Percentiles rank a stretch among this genome's conserved stretches.
phyloP scores from a whole-genome alignment of 164 flowering plant species.

The Vitis riparia region DNA sequence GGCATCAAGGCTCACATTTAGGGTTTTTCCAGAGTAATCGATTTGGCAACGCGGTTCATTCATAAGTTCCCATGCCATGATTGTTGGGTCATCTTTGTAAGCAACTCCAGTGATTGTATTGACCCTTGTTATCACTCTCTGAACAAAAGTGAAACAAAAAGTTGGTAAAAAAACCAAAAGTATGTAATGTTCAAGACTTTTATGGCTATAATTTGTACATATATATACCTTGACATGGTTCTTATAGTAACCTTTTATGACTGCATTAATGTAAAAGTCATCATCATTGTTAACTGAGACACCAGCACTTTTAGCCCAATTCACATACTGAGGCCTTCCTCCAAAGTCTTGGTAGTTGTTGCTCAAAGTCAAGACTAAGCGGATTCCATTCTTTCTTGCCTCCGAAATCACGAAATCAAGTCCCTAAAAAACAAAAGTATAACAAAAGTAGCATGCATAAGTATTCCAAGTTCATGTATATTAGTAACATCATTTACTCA shows the following conservation, averaged over 20 bases:
- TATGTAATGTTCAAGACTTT: background rate
- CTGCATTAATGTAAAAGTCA: slow-evolving; percentile 39
- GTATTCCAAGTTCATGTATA: too few species aligned
- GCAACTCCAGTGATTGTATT: slow-evolving; percentile 37
- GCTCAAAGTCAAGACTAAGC: slow-evolving; percentile 32
- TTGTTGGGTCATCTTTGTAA: slow-evolving; percentile 46
- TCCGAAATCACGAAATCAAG: slow-evolving; percentile 54
- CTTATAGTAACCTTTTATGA: slow-evolving; percentile 32
- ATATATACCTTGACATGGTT: slow-evolving; percentile 37
- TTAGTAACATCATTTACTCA: too few species aligned
- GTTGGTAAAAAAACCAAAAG: background rate
- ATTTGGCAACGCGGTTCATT: slow-evolving; percentile 49
- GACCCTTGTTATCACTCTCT: slow-evolving; percentile 42
- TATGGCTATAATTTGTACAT: too few species aligned
- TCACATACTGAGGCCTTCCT: slow-evolving; percentile 46
- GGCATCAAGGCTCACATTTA: slow-evolving; percentile 24
- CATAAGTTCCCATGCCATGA: slow-evolving; percentile 61
- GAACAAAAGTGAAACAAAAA: background rate
- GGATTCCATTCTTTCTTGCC: slow-evolving; percentile 33
- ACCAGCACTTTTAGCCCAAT: slow-evolving; percentile 44
- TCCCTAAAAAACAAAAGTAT: slow-evolving; percentile 26
- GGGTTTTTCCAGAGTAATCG: slow-evolving; percentile 46
- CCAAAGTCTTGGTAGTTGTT: slow-evolving; percentile 54
- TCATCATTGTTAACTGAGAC: slow-evolving; percentile 25
- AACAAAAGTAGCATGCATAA: background rate